Base-by-base conservation (phyloP, 495 filamentous ascomycete species). In the Ascobolus immersus region DNA sequence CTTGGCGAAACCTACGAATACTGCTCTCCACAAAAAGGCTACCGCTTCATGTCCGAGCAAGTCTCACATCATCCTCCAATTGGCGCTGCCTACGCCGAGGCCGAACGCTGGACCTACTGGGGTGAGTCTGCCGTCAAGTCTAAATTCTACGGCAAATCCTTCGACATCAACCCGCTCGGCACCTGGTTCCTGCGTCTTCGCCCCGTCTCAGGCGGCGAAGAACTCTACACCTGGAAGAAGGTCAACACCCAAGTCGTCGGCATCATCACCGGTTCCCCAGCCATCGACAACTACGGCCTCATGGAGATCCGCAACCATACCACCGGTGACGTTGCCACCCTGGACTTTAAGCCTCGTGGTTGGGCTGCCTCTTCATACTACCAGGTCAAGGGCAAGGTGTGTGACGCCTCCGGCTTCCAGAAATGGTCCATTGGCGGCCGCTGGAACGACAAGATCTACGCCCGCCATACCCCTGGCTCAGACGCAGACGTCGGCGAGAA, bases 151-250 rank as follows among this genome's bases (percentile, higher is more conserved):
- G 86, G 86, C 41, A 89, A 82, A 51, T 84, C 79, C 5, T 93
- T 96, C 48, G 86, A 96, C 46, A 79, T 96, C 53, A 89, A 92
- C 50, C 78, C 77, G 11, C 64, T 96, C 4, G 86, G 86, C 18
- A 96, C 86, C 5, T 96, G 86, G 86, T 96, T 96, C 55, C 59
- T 94, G 39, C 75, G 67, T 44, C 60, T 96, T 21, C 75, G 84
- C 1, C 77, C 81, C 5, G 61, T 65, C 4, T 63, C 69, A 11
- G 79, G 77, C 3, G 70, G 68, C 4, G 78, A 89, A 45, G 86
- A 96, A 42, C 59, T 93, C 4, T 94, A 89, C 54, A 93, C 82
- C 2, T 96, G 86, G 86, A 94, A 93, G 57, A 96, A 96, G 52
- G 81, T 92, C 25, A 94, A 79, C 3, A 89, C 82, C 10, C 86